Base-by-base conservation (phyloP, 2,329 filamentous ascomycete genomes). In the Colletotrichum kahawae region DNA sequence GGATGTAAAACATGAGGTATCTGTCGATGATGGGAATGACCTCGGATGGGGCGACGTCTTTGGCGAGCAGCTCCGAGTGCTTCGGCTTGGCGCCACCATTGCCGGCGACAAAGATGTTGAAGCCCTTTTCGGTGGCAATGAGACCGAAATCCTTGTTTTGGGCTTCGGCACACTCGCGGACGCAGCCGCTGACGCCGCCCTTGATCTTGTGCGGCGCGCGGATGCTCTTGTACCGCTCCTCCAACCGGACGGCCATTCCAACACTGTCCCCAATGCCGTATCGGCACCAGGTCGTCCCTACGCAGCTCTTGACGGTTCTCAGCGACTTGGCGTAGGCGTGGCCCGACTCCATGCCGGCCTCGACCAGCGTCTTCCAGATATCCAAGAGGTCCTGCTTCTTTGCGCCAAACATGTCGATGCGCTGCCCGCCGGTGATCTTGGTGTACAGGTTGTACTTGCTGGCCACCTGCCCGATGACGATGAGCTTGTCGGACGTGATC, bases 101-200 rank as follows among this genome's bases (percentile, higher is more conserved):
- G 63, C 95, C 95, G 38, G 90, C 95, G 2, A 98, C 95, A 79
- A 95, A 98, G 83, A 98, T 93, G 84, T 98, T 98, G 90, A 95
- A 98, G 34, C 95, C 95, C 80, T 97, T 98, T 76, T 98, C 95
- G 0, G 95, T 97, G 16, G 95, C 95, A 73, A 98, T 98, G 64
- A 98, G 91, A 27, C 95, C 95, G 79, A 98, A 98, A 81, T 98
- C 95, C 84, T 98, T 98, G 84, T 93, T 96, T 81, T 97, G 95
- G 2, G 95, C 95, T 84, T 98, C 95, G 1, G 95, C 95, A 78
- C 95, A 98, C 84, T 98, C 95, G 70, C 95, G 90, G n/a, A 98
- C 95, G 78, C 95, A 98, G 14, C 95, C 95, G 70, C 93, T 96
- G 0, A 98, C 95, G 70, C 95, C 95, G 2, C 94, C 95, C 84